Evolutionary conservation across 1,284 basidiomycete genomes (phyloP).

Genomic region (Thelephora terrestris): DNA sequence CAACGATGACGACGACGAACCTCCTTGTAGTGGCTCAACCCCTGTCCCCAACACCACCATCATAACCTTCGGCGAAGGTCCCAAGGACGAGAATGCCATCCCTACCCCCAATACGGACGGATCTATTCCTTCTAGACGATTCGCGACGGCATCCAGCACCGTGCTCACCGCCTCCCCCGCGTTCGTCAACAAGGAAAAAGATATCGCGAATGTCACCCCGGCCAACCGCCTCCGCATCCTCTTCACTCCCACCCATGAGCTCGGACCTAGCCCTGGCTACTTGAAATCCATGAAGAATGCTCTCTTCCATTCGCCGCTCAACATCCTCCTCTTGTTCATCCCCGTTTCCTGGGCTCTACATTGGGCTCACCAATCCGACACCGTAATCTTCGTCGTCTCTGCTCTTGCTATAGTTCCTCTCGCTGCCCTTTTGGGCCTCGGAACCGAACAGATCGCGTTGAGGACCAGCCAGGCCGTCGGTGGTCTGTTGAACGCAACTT

Average conservation of each 20-base stretch:
- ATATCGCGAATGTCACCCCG: no score
- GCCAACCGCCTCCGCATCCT: conserved; percentile 21
- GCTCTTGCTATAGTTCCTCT: conserved; percentile 37
- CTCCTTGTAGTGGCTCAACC: no score
- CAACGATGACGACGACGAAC: no score
- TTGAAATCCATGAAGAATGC: conserved; percentile 25
- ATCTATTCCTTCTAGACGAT: no score
- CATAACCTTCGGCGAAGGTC: no score
- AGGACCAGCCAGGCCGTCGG: conserved; percentile 47
- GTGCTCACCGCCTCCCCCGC: no score
- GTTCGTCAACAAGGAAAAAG: no score
- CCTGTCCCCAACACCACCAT: no score
- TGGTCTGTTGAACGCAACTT: conserved; percentile 51
- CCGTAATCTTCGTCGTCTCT: conserved; percentile 42
- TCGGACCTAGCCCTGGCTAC: conserved; percentile 29
- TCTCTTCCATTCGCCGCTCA: conserved; percentile 33
- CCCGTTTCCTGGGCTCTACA: conserved; percentile 52
- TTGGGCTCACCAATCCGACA: conserved; percentile 38
- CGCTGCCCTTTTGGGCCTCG: conserved; percentile 47
- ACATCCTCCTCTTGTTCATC: conserved; percentile 38
- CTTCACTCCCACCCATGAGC: conserved; percentile 24
- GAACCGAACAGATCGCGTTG: conserved; percentile 55
- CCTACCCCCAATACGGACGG: no score
- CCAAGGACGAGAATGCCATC: no score
- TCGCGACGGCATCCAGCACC: no score